These are phyloP conservation scores for Aegle marmelos DNA, from an alignment of 345 rosid genomes.

Conservation along the genomic window DNA sequence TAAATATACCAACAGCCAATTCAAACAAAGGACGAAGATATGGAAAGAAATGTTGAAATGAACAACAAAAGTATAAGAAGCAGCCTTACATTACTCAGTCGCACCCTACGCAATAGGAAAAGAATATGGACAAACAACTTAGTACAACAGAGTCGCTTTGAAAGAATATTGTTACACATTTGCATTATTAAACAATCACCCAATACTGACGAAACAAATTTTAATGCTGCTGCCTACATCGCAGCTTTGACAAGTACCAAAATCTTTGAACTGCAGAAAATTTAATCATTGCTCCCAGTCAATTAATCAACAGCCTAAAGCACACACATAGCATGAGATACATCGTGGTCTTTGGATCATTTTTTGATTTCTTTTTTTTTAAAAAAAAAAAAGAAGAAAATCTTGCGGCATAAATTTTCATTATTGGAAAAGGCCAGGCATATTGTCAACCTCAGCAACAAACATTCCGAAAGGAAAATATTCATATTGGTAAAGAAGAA, in stretches of 20 bases:
- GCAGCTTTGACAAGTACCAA: background rate
- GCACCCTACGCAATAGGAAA: background rate
- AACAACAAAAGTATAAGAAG: background rate
- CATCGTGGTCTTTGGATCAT: no score
- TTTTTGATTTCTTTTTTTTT: no score
- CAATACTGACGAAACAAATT: background rate
- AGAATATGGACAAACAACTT: background rate
- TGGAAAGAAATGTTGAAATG: background rate
- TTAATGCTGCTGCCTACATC: background rate
- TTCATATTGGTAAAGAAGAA: background rate
- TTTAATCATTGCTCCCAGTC: background rate
- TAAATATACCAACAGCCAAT: background rate
- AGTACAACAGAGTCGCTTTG: background rate
- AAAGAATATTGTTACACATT: background rate
- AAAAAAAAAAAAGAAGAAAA: no score
- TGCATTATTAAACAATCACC: background rate
- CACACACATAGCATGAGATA: background rate
- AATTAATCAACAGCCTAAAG: background rate
- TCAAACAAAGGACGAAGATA: background rate
- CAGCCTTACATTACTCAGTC: background rate
- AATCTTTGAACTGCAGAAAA: background rate
- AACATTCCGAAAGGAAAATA: background rate
- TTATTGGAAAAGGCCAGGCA: background rate
- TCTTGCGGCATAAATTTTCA: background rate
- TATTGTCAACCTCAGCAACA: background rate